Base-by-base conservation (phyloP, 805 yeast genomes). In the Saturnispora serradocipensis region DNA sequence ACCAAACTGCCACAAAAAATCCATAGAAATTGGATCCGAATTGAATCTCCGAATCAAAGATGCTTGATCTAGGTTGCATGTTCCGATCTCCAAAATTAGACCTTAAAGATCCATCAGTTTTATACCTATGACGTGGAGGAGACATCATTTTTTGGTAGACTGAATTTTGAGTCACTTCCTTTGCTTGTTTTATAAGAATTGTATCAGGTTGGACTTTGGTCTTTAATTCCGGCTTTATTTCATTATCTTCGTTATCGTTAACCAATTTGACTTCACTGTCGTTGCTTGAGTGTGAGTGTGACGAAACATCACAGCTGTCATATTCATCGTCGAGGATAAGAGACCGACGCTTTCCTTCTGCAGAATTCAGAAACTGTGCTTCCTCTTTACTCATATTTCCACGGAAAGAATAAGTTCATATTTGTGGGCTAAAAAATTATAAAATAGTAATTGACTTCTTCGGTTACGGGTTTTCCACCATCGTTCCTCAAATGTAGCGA, bases 1-100 rank as follows among this genome's bases (percentile, higher is more conserved):
- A 68, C 96, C 96, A 88, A 55, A 81, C 80, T 46, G 89, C 75
- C 5, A 88, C 83, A 65, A 81, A 91, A 54, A 93, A 76, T 2
- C 98, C 98, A 58, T 78, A 81, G 64, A 87, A 89, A 50, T 71
- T 69, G 3, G 80, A 66, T 1, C 73, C 68, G 48, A 69, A 68
- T 54, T 72, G 68, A 28, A 66, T 61, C 4, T 70, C 72, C 15
- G 74, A 68, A 60, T 84, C 90, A 54, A 84, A 72, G 16, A 84
- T 80, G 7, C 77, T 66, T 4, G 75, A 64, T 32, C 75, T 60
- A 8, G 67, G 61, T 22, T 58, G 57, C 57, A 81, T 80, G 25
- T 70, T 70, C 20, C 79, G 70, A 61, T 82, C 87, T 4, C 75
- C 73, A 59, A 81, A 80, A 50, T 76, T 72, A 3, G 84, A 80